Percentiles rank a stretch among this genome's conserved stretches.
Evolutionary conservation across 345 rosid species (phyloP).

Genomic region (Lumnitzera racemosa): DNA sequence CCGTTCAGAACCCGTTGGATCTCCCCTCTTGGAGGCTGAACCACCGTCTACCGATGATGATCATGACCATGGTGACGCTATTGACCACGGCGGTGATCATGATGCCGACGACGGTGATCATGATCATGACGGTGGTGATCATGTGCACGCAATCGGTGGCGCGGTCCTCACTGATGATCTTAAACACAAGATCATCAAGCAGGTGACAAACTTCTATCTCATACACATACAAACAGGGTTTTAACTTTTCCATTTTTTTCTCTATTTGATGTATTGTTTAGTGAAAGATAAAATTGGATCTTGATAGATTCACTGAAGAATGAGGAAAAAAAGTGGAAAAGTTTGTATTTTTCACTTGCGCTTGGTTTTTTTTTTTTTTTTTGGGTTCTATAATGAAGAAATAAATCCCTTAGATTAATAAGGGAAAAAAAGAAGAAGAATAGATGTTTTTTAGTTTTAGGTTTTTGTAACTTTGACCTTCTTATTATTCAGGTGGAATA

Average conservation of each 20-base stretch:
- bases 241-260: neutral
- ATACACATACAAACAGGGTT: neutral
- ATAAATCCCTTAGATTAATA: too few species aligned
- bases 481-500: constrained; percentile 69
- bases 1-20: constrained; percentile 28
- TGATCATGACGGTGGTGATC: constrained; percentile 25
- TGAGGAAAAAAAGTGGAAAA: too few species aligned
- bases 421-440: too few species aligned
- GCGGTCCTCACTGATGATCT: constrained; percentile 28
- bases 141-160: constrained; percentile 17
- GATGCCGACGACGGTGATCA: too few species aligned
- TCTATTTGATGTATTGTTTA: neutral
- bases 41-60: constrained; percentile 37
- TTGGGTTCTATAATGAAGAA: too few species aligned
- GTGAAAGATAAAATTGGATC: neutral
- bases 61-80: constrained; percentile 9
- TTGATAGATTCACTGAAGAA: too few species aligned
- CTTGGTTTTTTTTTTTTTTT: too few species aligned
- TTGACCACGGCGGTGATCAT: constrained; percentile 6
- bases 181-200: constrained; percentile 58
- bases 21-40: constrained; percentile 25
- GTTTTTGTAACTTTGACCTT: neutral
- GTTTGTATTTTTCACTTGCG: too few species aligned
- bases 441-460: too few species aligned
- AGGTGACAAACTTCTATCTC: constrained; percentile 22